phyloP scores from a whole-genome alignment of 345 rosid species.

The rapeseed (Brassica napus) region Da-Ae NC_063447.1:60687001-60687500 shows the following conservation, averaged over 20 bases:
- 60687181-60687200: not conserved
- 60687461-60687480: constrained; percentile 14
- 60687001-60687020: not conserved
- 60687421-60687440: not conserved
- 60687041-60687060: not conserved
- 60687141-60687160: not conserved
- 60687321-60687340: not conserved
- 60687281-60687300: not conserved
- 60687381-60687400: not conserved
- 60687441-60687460: not conserved
- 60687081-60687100: not conserved
- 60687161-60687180: not conserved
- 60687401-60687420: not conserved
- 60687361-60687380: not conserved
- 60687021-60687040: not conserved
- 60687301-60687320: not conserved
- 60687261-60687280: not conserved
- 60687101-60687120: not conserved
- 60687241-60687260: not conserved
- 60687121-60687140: not conserved
- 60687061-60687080: not conserved
- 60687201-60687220: constrained; percentile 1
- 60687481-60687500: constrained; percentile 20
- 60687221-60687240: not conserved
- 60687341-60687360: constrained; percentile 14